These are phyloP conservation scores for Globisporangium polare DNA, from an alignment of 352 stramenopile genomes.

Conservation along the genomic window DNA sequence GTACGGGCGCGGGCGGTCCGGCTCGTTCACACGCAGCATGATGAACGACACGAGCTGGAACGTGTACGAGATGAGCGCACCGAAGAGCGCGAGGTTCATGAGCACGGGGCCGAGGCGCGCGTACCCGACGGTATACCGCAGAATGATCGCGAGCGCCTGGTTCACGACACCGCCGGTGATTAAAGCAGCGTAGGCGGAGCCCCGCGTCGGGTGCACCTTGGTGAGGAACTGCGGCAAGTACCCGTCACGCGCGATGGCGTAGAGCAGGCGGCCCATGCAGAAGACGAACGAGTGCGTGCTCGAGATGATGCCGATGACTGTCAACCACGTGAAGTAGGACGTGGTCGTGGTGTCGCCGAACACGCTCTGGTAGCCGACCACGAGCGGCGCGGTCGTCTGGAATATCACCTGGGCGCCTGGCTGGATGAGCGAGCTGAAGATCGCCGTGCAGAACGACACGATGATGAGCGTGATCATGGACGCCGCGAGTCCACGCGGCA, in stretches of 20 bases:
- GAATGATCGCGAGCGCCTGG: slow-evolving; percentile 36
- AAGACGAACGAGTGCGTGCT: slow-evolving; percentile 73
- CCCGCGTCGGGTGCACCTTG: slow-evolving; percentile 39
- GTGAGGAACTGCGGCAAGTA: slow-evolving; percentile 52
- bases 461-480: slow-evolving; percentile 51
- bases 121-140: slow-evolving; percentile 63
- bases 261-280: slow-evolving; percentile 58
- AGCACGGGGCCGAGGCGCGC: slow-evolving; percentile 52
- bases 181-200: slow-evolving; percentile 39
- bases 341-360: slow-evolving; percentile 64
- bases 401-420: slow-evolving; percentile 38
- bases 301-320: slow-evolving; percentile 52
- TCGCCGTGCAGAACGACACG: slow-evolving; percentile 46
- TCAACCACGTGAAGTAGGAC: slow-evolving; percentile 59
- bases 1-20: slow-evolving; percentile 48
- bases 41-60: slow-evolving; percentile 71
- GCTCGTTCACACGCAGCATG: slow-evolving; percentile 43
- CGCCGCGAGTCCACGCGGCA: slow-evolving; percentile 49
- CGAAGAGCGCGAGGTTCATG: slow-evolving; percentile 63
- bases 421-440: slow-evolving; percentile 55
- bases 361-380: slow-evolving; percentile 66
- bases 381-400: slow-evolving; percentile 34
- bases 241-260: slow-evolving; percentile 59
- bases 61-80: slow-evolving; percentile 55
- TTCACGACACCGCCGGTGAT: slow-evolving; percentile 36